Conservation (phyloP, 331 rosid species). For the Spiraea crenata region DNA sequence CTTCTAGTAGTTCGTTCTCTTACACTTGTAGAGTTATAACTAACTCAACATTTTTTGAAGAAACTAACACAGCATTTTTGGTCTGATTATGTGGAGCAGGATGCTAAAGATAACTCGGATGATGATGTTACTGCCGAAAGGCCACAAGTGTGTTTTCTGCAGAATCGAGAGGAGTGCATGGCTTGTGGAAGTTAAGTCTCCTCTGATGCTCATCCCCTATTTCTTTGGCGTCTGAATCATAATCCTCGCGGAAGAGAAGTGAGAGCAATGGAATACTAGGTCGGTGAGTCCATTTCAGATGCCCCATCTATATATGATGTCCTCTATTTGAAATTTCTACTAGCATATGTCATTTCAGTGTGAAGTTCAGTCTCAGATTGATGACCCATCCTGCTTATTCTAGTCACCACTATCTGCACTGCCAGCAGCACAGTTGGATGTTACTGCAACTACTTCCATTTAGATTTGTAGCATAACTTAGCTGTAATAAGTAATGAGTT, state of each 20-base stretch:
- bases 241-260: not conserved
- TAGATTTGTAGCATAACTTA: not conserved
- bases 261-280: not conserved
- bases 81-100: not conserved
- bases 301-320: too few relatives aligned
- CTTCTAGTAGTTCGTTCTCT: not conserved
- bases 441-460: too few relatives aligned
- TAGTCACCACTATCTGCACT: not conserved
- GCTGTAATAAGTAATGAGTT: not conserved
- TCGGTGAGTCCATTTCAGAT: not conserved
- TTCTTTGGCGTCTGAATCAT: not conserved
- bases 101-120: slow-evolving; percentile 2
- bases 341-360: not conserved
- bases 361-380: not conserved
- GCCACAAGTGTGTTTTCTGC: slow-evolving; percentile 83
- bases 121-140: slow-evolving; percentile 45
- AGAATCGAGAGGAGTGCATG: slow-evolving; percentile 77
- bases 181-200: slow-evolving; percentile 74
- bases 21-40: not conserved
- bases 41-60: not conserved
- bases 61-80: not conserved
- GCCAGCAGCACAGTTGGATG: too few relatives aligned
- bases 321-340: not conserved
- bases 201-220: too few relatives aligned
- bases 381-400: not conserved